These are phyloP conservation scores for Pythium phragmitis DNA, from an alignment of 352 stramenopile genomes.

Conservation along the genomic window DNA sequence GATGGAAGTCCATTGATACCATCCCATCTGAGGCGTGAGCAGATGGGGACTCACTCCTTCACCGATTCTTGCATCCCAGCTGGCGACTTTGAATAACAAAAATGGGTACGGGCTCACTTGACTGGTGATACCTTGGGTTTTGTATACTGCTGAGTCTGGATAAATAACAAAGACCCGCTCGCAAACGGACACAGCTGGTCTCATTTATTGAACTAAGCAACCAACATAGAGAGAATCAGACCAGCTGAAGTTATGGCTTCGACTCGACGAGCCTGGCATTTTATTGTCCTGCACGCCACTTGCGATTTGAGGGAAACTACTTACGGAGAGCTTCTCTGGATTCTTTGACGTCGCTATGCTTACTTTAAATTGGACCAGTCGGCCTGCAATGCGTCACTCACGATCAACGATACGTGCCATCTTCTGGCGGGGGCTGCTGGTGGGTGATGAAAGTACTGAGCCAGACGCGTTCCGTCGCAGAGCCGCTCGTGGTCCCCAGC, in stretches of 20 bases:
- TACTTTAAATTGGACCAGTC: conserved; percentile 10
- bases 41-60: no score
- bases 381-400: conserved; percentile 14
- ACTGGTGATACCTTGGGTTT: neutral
- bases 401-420: conserved; percentile 21
- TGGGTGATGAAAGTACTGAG: neutral
- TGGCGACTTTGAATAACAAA: neutral
- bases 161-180: neutral
- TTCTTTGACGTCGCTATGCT: neutral
- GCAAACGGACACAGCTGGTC: neutral
- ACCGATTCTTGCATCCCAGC: no score
- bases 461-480: conserved; percentile 5
- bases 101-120: neutral
- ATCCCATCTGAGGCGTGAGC: no score
- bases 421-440: neutral
- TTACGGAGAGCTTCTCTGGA: neutral
- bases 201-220: no score
- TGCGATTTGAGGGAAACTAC: no score
- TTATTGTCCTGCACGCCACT: no score
- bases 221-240: no score
- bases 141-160: neutral
- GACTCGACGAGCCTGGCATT: no score
- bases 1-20: no score
- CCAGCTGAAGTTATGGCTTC: no score
- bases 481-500: conserved; percentile 18